These are phyloP conservation scores for Antarctomyces pellizariae DNA, from an alignment of 495 filamentous ascomycete genomes.

Conservation along the genomic window DNA sequence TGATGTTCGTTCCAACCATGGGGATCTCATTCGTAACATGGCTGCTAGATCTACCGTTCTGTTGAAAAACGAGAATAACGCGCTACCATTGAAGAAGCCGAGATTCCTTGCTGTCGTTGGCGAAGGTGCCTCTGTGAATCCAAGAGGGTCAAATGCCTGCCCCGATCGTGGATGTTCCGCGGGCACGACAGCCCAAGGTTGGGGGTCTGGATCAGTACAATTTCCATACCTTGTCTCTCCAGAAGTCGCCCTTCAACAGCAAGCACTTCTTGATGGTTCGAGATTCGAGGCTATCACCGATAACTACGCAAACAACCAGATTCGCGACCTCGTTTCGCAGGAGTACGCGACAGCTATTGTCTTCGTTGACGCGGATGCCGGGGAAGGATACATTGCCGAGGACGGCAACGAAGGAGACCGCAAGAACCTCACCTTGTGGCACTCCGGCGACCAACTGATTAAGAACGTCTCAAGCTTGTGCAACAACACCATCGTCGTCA, in stretches of 20 bases:
- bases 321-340: slow-evolving; percentile 37
- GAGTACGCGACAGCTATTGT: slow-evolving; percentile 47
- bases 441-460: slow-evolving; percentile 57
- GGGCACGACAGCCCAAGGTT: slow-evolving; percentile 78
- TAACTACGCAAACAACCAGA: slow-evolving; percentile 40
- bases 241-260: slow-evolving; percentile 57
- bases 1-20: slow-evolving; percentile 65
- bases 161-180: slow-evolving; percentile 57
- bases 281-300: slow-evolving; percentile 52
- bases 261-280: slow-evolving; percentile 34
- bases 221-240: slow-evolving; percentile 87
- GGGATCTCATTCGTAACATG: slow-evolving; percentile 40
- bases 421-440: slow-evolving; percentile 83
- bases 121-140: slow-evolving; percentile 57
- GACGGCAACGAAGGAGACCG: slow-evolving; percentile 81
- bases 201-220: slow-evolving; percentile 74
- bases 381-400: slow-evolving; percentile 68
- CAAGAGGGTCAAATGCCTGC: slow-evolving; percentile 64
- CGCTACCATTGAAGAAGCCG: slow-evolving; percentile 54
- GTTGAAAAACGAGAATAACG: slow-evolving; percentile 56
- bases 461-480: slow-evolving; percentile 53
- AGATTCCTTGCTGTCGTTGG: slow-evolving; percentile 61
- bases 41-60: slow-evolving; percentile 66
- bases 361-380: slow-evolving; percentile 73
- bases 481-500: slow-evolving; percentile 83